Evolutionary conservation across 805 yeast genomes (phyloP).

Genomic region (Ogataea degrootiae): DNA sequence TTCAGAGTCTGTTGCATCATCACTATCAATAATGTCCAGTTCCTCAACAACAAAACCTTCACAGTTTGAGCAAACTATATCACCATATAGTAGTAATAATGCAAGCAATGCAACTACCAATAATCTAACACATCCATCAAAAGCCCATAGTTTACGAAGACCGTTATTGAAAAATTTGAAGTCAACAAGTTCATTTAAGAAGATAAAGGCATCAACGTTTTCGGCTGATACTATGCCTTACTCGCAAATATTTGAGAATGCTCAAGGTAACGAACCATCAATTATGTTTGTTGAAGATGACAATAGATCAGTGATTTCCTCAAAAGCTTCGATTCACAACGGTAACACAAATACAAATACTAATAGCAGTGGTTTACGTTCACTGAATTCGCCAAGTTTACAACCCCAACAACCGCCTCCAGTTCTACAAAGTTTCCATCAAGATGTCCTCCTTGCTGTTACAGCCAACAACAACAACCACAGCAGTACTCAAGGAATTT

Average conservation of each 20-base stretch:
- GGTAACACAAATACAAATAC: not conserved
- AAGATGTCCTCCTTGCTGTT: not conserved
- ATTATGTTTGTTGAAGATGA: constrained; percentile 53
- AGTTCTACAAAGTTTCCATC: not conserved
- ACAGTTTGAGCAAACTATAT: too few relatives aligned
- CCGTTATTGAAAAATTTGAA: constrained; percentile 19
- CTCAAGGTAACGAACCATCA: constrained; percentile 63
- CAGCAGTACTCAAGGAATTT: not conserved
- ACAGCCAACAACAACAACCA: too few relatives aligned
- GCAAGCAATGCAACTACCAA: too few relatives aligned
- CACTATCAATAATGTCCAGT: constrained; percentile 10
- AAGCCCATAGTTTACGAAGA: constrained; percentile 16
- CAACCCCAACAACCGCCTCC: not conserved
- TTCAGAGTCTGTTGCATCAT: constrained; percentile 20
- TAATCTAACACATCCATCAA: constrained; percentile 4
- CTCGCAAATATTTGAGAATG: constrained; percentile 62
- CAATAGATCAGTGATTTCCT: constrained; percentile 12
- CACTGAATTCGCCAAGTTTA: not conserved
- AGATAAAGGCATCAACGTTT: constrained; percentile 26
- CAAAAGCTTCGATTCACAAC: not conserved
- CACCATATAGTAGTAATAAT: too few relatives aligned
- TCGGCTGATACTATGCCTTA: constrained; percentile 70
- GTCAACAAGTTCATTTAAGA: constrained; percentile 17
- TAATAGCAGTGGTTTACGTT: not conserved
- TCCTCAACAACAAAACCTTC: not conserved